Percentiles rank a stretch among this genome's conserved stretches.
Evolutionary conservation across 2,329 filamentous ascomycete species (phyloP).

Genomic region (Talaromyces sp.): DNA sequence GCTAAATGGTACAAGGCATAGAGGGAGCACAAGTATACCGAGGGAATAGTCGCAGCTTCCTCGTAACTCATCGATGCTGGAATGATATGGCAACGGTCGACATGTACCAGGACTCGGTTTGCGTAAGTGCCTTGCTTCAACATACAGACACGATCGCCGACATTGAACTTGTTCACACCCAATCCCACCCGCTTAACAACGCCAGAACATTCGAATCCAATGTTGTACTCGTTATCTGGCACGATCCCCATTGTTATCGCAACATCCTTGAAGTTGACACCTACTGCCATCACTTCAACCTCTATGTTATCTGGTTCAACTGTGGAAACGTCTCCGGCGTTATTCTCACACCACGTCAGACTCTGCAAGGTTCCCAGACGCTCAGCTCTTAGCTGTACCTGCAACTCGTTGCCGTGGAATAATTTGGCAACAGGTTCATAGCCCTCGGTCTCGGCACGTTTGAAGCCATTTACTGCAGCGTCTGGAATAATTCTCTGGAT

Average conservation of each 20-base stretch:
- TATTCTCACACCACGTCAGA: not conserved
- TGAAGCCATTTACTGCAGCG: not conserved
- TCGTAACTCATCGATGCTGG: not conserved
- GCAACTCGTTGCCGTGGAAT: not conserved
- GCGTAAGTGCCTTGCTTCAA: not conserved
- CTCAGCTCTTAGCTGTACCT: not conserved
- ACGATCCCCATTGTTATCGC: not conserved
- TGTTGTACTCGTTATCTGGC: not conserved
- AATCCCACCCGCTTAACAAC: not conserved
- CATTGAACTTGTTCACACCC: not conserved
- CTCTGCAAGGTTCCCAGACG: not conserved
- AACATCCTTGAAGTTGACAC: conserved; percentile 4
- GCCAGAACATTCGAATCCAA: not conserved
- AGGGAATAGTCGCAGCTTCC: not conserved
- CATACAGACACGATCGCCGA: not conserved
- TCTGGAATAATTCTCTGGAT: not conserved
- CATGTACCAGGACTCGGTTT: not conserved
- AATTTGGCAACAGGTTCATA: not conserved
- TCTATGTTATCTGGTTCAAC: not conserved
- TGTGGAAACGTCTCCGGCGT: not conserved
- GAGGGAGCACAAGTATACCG: not conserved
- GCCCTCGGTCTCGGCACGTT: not conserved
- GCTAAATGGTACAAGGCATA: not conserved
- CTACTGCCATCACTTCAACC: not conserved
- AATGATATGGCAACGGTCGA: not conserved